Percentiles rank a stretch among this genome's conserved stretches.
phyloP scores from a whole-genome alignment of 768 basidiomycete genomes.

The Tricholoma bakamatsutake region DNA sequence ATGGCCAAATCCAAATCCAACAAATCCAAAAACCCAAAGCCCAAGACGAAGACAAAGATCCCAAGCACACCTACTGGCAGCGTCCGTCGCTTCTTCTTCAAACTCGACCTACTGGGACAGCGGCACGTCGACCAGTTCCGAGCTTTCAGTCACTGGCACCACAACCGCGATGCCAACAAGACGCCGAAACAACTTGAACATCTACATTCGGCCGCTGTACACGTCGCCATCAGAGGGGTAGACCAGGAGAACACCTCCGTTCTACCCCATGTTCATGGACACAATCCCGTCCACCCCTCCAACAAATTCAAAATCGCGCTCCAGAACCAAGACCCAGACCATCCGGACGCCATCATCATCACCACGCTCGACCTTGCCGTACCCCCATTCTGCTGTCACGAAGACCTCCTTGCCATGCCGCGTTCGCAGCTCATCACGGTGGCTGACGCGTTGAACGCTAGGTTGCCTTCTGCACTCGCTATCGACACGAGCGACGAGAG shows the following conservation, averaged over 20 bases:
- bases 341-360: constrained; percentile 55
- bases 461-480: constrained; percentile 44
- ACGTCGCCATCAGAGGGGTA: neutral
- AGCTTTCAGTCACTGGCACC: constrained; percentile 8
- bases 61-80: constrained; percentile 12
- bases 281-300: neutral
- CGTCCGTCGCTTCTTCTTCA: constrained; percentile 36
- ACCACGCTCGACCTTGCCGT: constrained; percentile 51
- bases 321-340: constrained; percentile 46
- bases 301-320: constrained; percentile 42
- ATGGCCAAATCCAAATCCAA: constrained; percentile 1
- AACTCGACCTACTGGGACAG: constrained; percentile 27
- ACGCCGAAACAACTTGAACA: neutral
- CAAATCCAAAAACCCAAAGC: neutral
- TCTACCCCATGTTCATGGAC: too few relatives aligned
- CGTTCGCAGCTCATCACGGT: constrained; percentile 46
- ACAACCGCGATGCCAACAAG: constrained; percentile 16
- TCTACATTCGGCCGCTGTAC: neutral
- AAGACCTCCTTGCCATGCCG: constrained; percentile 63
- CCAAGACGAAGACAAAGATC: neutral
- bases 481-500: constrained; percentile 39
- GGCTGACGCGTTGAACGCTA: constrained; percentile 48
- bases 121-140: constrained; percentile 3
- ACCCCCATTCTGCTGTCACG: constrained; percentile 69
- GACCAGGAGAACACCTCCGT: constrained; percentile 3